A percentile compares a stretch with the other conserved stretches of the same genome.
phyloP scores from a whole-genome alignment of 2,329 filamentous ascomycete genomes.

The Xylariaceae sp. region DNA sequence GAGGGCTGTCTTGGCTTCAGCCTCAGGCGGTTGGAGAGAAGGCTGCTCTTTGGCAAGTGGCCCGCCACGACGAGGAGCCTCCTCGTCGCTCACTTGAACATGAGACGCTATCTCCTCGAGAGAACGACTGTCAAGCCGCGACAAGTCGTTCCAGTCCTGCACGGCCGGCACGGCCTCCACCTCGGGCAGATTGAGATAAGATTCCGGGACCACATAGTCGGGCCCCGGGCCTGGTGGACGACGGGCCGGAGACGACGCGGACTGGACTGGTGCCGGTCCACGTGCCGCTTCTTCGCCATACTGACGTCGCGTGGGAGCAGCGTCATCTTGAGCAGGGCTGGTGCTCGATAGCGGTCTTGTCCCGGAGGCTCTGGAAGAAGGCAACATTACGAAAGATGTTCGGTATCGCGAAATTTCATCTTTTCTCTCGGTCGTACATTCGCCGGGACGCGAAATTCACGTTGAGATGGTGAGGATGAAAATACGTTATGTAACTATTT shows the following conservation, averaged over 20 bases:
- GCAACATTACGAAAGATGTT: neutral
- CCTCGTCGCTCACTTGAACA: constrained; percentile 25
- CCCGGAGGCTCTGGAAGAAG: neutral
- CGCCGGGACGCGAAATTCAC: too few species aligned
- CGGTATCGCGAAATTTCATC: neutral
- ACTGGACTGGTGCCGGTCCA: neutral
- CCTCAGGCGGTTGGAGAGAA: neutral
- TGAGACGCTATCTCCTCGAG: constrained; percentile 36
- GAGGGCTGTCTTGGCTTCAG: constrained; percentile 24
- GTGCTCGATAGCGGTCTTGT: neutral
- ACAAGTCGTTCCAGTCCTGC: constrained; percentile 37
- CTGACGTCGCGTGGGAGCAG: constrained; percentile 8
- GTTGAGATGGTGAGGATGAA: too few species aligned
- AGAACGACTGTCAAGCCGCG: constrained; percentile 35
- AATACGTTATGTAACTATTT: too few species aligned
- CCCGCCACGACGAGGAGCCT: constrained; percentile 12
- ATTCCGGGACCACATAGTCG: constrained; percentile 35
- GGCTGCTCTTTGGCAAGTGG: neutral
- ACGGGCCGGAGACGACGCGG: constrained; percentile 3
- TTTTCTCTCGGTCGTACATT: neutral
- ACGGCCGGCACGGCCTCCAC: constrained; percentile 39
- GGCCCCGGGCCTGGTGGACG: constrained; percentile 18
- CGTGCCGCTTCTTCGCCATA: neutral
- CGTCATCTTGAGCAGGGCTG: neutral
- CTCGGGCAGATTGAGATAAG: constrained; percentile 42